Evolutionary conservation across 305 asterid species (phyloP).

Genomic region (Fraxinus dipetala): DNA sequence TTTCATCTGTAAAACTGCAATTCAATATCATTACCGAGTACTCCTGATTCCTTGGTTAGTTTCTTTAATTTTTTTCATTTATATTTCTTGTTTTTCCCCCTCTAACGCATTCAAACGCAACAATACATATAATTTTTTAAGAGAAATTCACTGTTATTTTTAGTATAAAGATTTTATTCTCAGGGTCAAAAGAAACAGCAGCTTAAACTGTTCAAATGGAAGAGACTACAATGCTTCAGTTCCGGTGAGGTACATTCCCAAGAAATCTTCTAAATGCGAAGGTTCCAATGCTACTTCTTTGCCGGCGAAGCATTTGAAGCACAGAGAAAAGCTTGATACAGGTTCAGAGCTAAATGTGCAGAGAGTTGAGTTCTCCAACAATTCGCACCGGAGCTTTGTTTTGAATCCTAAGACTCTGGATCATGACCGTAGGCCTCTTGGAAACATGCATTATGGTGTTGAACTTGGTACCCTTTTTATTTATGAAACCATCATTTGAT

Average conservation of each 20-base stretch:
- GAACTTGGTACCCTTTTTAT: slow-evolving; percentile 31
- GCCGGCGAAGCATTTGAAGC: slow-evolving; percentile 24
- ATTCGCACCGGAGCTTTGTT: slow-evolving; percentile 10
- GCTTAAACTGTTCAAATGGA: slow-evolving; percentile 39
- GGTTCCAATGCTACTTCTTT: slow-evolving; percentile 30
- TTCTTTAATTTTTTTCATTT: neutral
- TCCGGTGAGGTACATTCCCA: slow-evolving; percentile 53
- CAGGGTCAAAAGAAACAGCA: slow-evolving; percentile 38
- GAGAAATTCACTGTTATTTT: neutral
- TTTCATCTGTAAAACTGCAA: slow-evolving; percentile 36
- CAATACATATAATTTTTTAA: neutral
- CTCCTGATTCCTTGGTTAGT: slow-evolving; percentile 50
- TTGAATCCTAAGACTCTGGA: slow-evolving; percentile 24
- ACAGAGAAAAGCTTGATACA: slow-evolving; percentile 13
- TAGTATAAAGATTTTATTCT: slow-evolving; percentile 7
- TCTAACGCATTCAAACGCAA: neutral
- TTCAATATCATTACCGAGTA: slow-evolving; percentile 35
- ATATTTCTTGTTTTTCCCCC: neutral
- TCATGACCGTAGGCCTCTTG: slow-evolving; percentile 19
- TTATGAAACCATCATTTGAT: slow-evolving; percentile 8
- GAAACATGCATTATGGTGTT: slow-evolving; percentile 22
- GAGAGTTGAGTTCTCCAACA: slow-evolving; percentile 20
- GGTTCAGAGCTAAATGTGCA: slow-evolving; percentile 24
- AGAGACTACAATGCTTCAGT: slow-evolving; percentile 47
- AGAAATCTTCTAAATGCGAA: slow-evolving; percentile 26